Base-by-base conservation (phyloP, 2,329 filamentous ascomycete species). In the Neonectria punicea region DNA sequence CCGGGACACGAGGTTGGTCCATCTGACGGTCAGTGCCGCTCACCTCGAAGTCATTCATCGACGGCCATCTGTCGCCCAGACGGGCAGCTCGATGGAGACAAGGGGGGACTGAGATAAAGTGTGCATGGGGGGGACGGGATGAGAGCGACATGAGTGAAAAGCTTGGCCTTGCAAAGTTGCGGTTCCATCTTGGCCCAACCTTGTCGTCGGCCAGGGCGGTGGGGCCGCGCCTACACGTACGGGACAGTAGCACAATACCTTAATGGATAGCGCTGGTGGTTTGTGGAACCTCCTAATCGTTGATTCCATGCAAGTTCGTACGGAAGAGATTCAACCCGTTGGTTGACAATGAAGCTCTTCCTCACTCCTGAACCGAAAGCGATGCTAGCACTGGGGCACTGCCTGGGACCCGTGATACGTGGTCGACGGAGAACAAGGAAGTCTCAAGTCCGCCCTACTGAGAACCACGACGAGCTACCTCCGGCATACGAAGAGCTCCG, bases 1-100 rank as follows among this genome's bases (percentile, higher is more conserved):
- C 39, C 51, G 53, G 22, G 36, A 39, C 53, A 47, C 51, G 10
- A 53, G 62, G 69, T 73, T 72, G 71, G 70, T 44, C 50, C 44
- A 58, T 60, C 41, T 25, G 13, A 53, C 39, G 32, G 28, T 30
- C 44, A 63, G 44, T 54, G 36, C 50, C 58, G 57, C 41, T 43
- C 47, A 56, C 63, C 57, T 43, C 13, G 13, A 30, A 16, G 10
- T 14, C 14, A 25, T 39, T 51, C 61, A 22, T 60, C 51, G 34
- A 54, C 18, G 49, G 30, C 32, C n/a, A 30, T 25, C 25, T 25
- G 10, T 36, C 11, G 22, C 44, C 55, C 10, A 43, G 44, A 43
- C 28, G 34, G 46, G 46, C 25, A 58, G 43, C 16, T 59, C 46
- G 47, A 56, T 55, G 51, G 18, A 46, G 22, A 49, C 50, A 57